Percentiles rank a stretch among this genome's conserved stretches.
phyloP scores from a whole-genome alignment of 306 rosid genomes.

The Medicago ruthenica region DNA sequence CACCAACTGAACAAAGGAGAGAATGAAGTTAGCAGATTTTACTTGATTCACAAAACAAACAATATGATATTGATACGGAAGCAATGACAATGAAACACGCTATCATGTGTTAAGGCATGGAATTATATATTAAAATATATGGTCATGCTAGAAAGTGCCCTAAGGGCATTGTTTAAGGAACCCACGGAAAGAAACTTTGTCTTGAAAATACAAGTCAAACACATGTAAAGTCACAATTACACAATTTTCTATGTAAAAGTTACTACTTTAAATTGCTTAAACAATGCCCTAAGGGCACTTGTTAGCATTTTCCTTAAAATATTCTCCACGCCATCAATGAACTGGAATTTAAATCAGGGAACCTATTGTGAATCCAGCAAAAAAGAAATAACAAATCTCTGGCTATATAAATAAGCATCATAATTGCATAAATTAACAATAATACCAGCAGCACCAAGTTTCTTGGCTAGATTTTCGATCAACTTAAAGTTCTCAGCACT shows the following conservation, averaged over 20 bases:
- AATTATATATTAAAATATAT: background rate
- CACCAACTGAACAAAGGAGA: slow-evolving; percentile 73
- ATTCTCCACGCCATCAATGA: slow-evolving; percentile 15
- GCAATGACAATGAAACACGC: slow-evolving; percentile 19
- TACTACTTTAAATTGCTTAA: too few relatives aligned
- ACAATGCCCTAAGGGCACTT: too few relatives aligned
- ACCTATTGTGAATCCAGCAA: slow-evolving; percentile 2
- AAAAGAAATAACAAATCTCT: slow-evolving; percentile 8
- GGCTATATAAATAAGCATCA: slow-evolving; percentile 29
- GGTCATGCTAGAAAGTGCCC: too few relatives aligned
- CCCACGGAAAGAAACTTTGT: too few relatives aligned
- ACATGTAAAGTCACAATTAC: too few relatives aligned
- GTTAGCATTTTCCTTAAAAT: background rate
- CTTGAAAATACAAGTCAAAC: too few relatives aligned
- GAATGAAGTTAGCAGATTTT: slow-evolving; percentile 42
- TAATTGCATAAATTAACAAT: slow-evolving; percentile 30
- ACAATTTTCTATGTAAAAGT: too few relatives aligned
- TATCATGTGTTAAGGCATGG: slow-evolving; percentile 6
- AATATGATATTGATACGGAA: background rate
- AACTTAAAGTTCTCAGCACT: slow-evolving; percentile 90
- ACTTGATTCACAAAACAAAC: slow-evolving; percentile 32
- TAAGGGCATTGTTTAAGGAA: too few relatives aligned
- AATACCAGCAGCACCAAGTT: slow-evolving; percentile 95
- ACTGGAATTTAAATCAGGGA: slow-evolving; percentile 28
- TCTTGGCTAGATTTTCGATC: slow-evolving; percentile 86